Base-by-base conservation (phyloP, 1,139 yeast species). In the Hanseniaspora uvarum region DNA sequence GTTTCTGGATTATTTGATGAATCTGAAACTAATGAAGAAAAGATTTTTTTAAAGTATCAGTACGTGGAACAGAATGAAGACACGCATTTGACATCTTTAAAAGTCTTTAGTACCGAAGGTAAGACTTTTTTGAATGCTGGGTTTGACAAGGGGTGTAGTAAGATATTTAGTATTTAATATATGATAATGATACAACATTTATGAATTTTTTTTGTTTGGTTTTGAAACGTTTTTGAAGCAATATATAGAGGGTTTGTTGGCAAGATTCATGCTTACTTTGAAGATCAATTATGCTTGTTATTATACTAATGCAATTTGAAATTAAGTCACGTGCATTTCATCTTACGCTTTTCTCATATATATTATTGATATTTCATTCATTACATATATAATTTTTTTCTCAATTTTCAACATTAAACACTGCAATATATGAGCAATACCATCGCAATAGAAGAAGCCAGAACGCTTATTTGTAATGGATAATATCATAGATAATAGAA, bases 401-500 rank as follows among this genome's bases (percentile, higher is more conserved):
- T n/a, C n/a, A n/a, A n/a, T n/a, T n/a, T n/a, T n/a, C n/a, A n/a
- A n/a, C n/a, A n/a, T n/a, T n/a, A n/a, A n/a, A n/a, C n/a, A n/a
- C n/a, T n/a, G n/a, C n/a, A n/a, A n/a, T n/a, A n/a, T 8, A 30
- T 4, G 7, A n/a, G 37, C 5, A 34, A 34, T 26, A 34, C 38
- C 38, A 34, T 34, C 6, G n/a, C n/a, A n/a, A n/a, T n/a, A n/a
- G n/a, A n/a, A n/a, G n/a, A n/a, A n/a, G n/a, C n/a, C n/a, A n/a
- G n/a, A n/a, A n/a, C n/a, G n/a, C n/a, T n/a, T n/a, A n/a, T 8
- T 8, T 3, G 7, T 3, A 4, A 50, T 50, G 53, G 53, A 50
- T 18, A 50, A 50, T 14, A 50, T 50, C 14, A 36, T 38, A 5
- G 53, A 50, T 23, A 50, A 50, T 19, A 50, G 53, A 37, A 50